phyloP scores from a whole-genome alignment of 2,329 filamentous ascomycete species.

The Balansia obtecta region DNA sequence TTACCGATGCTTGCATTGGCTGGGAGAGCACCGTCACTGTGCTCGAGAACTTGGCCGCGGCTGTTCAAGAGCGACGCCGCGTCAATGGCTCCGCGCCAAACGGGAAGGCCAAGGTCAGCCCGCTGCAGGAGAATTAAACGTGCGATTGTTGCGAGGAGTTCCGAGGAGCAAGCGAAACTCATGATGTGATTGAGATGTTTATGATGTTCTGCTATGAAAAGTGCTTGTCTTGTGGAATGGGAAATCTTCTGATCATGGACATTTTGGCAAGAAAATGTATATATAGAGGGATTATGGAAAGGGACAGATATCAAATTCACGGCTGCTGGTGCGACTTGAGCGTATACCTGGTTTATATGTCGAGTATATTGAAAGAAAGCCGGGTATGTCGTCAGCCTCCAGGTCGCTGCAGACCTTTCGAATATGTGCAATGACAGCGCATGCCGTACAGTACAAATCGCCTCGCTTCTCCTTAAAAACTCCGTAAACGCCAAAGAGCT shows the following conservation, averaged over 20 bases:
- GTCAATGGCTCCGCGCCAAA: conserved; percentile 26
- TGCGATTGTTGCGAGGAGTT: neutral
- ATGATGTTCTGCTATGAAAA: neutral
- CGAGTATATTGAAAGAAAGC: neutral
- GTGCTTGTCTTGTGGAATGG: neutral
- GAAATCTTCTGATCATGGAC: neutral
- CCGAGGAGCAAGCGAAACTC: neutral
- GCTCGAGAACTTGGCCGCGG: conserved; percentile 74
- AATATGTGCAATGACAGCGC: neutral
- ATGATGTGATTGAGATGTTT: conserved; percentile 1
- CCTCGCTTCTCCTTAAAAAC: neutral
- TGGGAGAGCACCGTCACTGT: conserved; percentile 78
- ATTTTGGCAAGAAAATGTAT: neutral
- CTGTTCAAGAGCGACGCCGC: conserved; percentile 63
- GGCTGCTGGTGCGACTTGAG: neutral
- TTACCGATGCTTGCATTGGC: conserved; percentile 91
- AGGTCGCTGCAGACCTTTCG: neutral
- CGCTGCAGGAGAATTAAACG: conserved; percentile 38
- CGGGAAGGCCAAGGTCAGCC: conserved; percentile 27
- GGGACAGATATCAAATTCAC: neutral
- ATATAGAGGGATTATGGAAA: neutral
- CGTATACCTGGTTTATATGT: neutral
- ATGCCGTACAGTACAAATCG: neutral
- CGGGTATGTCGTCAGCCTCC: neutral
- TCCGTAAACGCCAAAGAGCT: conserved; percentile 1